Conservation (phyloP, 257 asterid genomes). For the Ocimum tenuiflorum region DNA sequence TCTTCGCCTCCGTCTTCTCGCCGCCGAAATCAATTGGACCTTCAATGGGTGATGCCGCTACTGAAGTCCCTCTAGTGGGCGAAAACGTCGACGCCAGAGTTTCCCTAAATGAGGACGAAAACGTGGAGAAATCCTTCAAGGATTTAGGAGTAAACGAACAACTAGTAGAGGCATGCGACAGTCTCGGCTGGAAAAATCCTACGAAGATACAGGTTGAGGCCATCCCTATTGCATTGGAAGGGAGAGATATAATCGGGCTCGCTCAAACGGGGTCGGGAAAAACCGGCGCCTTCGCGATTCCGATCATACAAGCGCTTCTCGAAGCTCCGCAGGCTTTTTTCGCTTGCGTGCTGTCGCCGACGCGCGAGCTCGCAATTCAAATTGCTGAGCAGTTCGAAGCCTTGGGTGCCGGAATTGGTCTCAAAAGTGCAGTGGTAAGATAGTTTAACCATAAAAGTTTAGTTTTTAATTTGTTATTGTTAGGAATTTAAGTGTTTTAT, state of each 20-base stretch:
- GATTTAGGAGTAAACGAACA: slow-evolving; percentile 71
- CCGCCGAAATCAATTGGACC: no score
- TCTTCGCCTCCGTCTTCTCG: no score
- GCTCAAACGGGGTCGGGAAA: slow-evolving; percentile 98
- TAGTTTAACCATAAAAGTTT: not conserved
- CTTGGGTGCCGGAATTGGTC: slow-evolving; percentile 72
- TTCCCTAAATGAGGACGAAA: slow-evolving; percentile 32
- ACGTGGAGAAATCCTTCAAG: slow-evolving; percentile 41
- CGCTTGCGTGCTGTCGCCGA: slow-evolving; percentile 88
- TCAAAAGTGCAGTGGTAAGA: slow-evolving; percentile 66
- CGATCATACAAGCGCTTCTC: slow-evolving; percentile 68
- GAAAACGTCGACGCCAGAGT: not conserved
- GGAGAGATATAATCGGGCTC: slow-evolving; percentile 80
- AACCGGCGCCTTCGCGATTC: slow-evolving; percentile 91
- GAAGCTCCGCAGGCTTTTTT: slow-evolving; percentile 72
- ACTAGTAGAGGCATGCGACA: slow-evolving; percentile 66
- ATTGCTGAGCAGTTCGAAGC: slow-evolving; percentile 89
- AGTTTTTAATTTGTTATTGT: not conserved
- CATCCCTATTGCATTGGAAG: slow-evolving; percentile 68
- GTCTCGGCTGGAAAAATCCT: slow-evolving; percentile 69
- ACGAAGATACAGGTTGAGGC: slow-evolving; percentile 54
- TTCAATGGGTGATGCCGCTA: not conserved
- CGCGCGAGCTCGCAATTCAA: slow-evolving; percentile 85
- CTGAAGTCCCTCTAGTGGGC: not conserved
- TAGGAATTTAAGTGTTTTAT: not conserved